A percentile compares a stretch with the other conserved stretches of the same genome.
Evolutionary conservation across 2,329 filamentous ascomycete genomes (phyloP).

Genomic region (Ophiocordyceps sinensis): DNA sequence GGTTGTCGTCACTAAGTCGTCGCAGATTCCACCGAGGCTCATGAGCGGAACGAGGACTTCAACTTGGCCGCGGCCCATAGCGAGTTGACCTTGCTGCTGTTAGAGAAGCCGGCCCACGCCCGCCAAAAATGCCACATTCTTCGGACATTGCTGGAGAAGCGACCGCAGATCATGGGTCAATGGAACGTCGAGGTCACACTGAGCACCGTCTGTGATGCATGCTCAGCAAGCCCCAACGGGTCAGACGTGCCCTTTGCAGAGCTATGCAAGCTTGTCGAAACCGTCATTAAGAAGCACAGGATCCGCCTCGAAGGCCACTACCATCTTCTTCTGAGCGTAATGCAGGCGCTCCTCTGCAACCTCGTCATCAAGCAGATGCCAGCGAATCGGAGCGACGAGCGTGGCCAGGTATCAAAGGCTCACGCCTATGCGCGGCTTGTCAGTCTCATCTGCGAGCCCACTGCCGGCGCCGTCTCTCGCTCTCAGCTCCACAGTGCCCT

Average conservation of each 20-base stretch:
- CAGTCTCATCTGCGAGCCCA: conserved; percentile 45
- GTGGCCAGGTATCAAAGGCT: conserved; percentile 28
- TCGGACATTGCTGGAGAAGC: conserved; percentile 33
- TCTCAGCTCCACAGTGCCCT: conserved; percentile 28
- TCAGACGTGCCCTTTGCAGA: conserved; percentile 26
- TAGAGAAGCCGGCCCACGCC: conserved; percentile 17
- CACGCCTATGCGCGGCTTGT: conserved; percentile 39
- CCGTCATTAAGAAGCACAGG: conserved; percentile 44
- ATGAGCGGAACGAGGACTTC: conserved; percentile 14
- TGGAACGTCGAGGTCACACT: conserved; percentile 43
- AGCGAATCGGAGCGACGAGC: conserved; percentile 7
- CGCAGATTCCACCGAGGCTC: conserved; percentile 15
- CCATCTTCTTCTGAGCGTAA: conserved; percentile 37
- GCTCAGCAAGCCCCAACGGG: conserved; percentile 9
- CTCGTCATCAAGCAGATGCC: conserved; percentile 26
- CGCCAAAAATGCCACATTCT: conserved; percentile 26
- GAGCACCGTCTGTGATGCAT: conserved; percentile 25
- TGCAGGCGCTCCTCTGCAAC: conserved; percentile 41
- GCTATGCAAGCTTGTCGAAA: conserved; percentile 39
- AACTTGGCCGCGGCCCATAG: conserved; percentile 27
- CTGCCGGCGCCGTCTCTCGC: conserved; percentile 37
- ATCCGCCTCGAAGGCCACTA: conserved; percentile 48
- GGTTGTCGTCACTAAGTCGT: conserved; percentile 4
- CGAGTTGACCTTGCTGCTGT: conserved; percentile 21
- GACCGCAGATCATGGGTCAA: conserved; percentile 35